Evolutionary conservation across 2,329 filamentous ascomycete species (phyloP).

Genomic region (Escovopsis sp.): DNA sequence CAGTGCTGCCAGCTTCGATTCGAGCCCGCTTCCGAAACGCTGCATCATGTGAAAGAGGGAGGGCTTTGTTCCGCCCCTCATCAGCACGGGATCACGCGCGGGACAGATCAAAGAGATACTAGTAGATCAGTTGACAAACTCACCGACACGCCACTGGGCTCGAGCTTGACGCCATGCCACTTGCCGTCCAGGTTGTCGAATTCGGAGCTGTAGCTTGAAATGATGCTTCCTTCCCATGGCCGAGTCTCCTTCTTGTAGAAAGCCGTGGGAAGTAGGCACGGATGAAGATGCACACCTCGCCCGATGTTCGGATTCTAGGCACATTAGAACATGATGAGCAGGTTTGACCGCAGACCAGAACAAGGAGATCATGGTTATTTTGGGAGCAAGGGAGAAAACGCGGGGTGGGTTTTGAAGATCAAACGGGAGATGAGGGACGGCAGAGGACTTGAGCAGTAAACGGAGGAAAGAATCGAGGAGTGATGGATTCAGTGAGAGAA

Average conservation of each 20-base stretch:
- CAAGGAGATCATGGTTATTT: too few species aligned
- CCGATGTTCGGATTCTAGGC: slow-evolving; percentile 63
- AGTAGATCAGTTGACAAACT: slow-evolving; percentile 10
- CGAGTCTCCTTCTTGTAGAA: slow-evolving; percentile 55
- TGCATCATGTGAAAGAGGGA: slow-evolving; percentile 46
- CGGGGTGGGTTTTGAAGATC: not conserved
- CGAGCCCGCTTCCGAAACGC: slow-evolving; percentile 52
- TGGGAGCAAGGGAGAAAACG: not conserved
- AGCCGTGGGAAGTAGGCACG: slow-evolving; percentile 43
- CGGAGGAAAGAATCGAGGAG: too few species aligned
- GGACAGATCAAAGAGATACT: too few species aligned
- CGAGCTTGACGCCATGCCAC: slow-evolving; percentile 73
- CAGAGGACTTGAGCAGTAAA: too few species aligned
- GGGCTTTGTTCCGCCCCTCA: slow-evolving; percentile 31
- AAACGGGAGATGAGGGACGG: too few species aligned
- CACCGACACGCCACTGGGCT: slow-evolving; percentile 57
- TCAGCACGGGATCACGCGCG: not conserved
- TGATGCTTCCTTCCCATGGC: slow-evolving; percentile 62
- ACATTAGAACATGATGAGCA: too few species aligned
- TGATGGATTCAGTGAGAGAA: not conserved
- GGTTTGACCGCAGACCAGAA: too few species aligned
- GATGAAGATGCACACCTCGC: slow-evolving; percentile 68
- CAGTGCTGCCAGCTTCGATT: slow-evolving; percentile 57
- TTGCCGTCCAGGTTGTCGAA: slow-evolving; percentile 70
- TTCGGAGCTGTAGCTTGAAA: slow-evolving; percentile 62